Percentiles rank a stretch among this genome's conserved stretches.
Conservation (phyloP, 768 basidiomycete species). For the Coprinopsis marcescibilis region DNA sequence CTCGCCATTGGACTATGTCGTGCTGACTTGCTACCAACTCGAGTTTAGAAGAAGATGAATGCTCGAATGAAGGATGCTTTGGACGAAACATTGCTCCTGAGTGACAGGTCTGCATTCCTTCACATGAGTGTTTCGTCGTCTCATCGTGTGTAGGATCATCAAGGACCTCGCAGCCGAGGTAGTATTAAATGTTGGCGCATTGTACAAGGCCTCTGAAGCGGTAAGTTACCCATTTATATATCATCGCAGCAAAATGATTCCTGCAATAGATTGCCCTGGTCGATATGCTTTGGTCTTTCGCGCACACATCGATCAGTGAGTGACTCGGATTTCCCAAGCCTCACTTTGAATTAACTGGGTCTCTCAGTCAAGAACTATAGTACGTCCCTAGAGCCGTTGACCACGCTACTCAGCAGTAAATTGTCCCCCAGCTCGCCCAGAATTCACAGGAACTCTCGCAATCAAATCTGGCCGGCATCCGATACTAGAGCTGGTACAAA, state of each 20-base stretch:
- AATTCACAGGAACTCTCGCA: constrained; percentile 85
- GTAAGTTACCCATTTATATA: constrained; percentile 32
- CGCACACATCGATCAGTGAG: constrained; percentile 77
- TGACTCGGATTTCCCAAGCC: constrained; percentile 3
- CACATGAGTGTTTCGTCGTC: background rate
- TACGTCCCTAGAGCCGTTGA: constrained; percentile 13
- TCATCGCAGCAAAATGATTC: no score
- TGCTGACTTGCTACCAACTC: background rate
- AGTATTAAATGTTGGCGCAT: constrained; percentile 62
- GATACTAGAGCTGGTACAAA: constrained; percentile 68
- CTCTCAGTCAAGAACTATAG: constrained; percentile 43
- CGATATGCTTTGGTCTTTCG: constrained; percentile 89
- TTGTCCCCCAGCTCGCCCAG: constrained; percentile 67
- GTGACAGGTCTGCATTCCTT: constrained; percentile 53
- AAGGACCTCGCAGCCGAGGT: constrained; percentile 71
- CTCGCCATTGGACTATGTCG: background rate
- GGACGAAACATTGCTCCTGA: constrained; percentile 84
- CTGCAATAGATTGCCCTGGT: constrained; percentile 61
- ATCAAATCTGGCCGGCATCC: constrained; percentile 90
- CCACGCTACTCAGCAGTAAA: background rate
- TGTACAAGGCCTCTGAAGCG: constrained; percentile 91
- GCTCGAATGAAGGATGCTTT: constrained; percentile 85
- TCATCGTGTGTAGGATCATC: constrained; percentile 53
- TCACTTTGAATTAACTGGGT: background rate
- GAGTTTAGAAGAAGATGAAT: constrained; percentile 88